Percentiles rank a stretch among this genome's conserved stretches.
These are phyloP conservation scores for Phaeosphaeria sp. DNA, from an alignment of 2,329 filamentous ascomycete genomes.

Conservation along the genomic window DNA sequence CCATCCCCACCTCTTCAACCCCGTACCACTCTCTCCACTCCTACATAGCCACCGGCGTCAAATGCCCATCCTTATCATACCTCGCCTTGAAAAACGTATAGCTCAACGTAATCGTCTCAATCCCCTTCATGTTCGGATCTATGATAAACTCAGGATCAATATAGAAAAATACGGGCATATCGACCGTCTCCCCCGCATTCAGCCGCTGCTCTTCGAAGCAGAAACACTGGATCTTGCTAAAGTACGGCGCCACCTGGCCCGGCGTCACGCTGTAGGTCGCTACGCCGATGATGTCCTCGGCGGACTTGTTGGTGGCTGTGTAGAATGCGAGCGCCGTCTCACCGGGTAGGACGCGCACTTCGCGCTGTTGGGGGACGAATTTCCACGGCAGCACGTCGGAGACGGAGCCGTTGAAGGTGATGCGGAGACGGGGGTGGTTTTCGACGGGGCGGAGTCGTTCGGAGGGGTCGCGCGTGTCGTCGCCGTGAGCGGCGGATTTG, in stretches of 20 bases:
- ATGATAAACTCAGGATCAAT: constrained; percentile 94
- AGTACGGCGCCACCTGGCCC: constrained; percentile 94
- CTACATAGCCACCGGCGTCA: constrained; percentile 62
- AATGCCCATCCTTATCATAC: constrained; percentile 80
- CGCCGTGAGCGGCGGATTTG: constrained; percentile 74
- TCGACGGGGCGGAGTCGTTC: constrained; percentile 81
- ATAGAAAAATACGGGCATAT: constrained; percentile 99
- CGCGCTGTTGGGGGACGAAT: constrained; percentile 93
- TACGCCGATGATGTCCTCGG: constrained; percentile 94
- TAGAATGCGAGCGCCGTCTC: constrained; percentile 98
- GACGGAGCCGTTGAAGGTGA: constrained; percentile 95
- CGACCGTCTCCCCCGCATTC: constrained; percentile 93
- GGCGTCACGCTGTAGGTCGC: constrained; percentile 98
- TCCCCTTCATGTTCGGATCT: constrained; percentile 89
- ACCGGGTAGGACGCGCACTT: constrained; percentile 92
- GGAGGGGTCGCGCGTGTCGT: constrained; percentile 68
- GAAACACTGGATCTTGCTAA: constrained; percentile 99
- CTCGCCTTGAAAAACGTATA: constrained; percentile 98
- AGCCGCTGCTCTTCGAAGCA: constrained; percentile 96
- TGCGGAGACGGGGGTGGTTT: constrained; percentile 82
- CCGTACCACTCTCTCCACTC: too few species aligned
- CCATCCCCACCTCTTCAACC: too few species aligned
- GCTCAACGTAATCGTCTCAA: constrained; percentile 93
- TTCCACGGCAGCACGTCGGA: constrained; percentile 98
- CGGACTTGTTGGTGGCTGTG: constrained; percentile 89